Evolutionary conservation across 73 alveolate genomes (phyloP), one percentile per base, ranked within the genome.

Genomic region (Paramecium octaurelia): DNA sequence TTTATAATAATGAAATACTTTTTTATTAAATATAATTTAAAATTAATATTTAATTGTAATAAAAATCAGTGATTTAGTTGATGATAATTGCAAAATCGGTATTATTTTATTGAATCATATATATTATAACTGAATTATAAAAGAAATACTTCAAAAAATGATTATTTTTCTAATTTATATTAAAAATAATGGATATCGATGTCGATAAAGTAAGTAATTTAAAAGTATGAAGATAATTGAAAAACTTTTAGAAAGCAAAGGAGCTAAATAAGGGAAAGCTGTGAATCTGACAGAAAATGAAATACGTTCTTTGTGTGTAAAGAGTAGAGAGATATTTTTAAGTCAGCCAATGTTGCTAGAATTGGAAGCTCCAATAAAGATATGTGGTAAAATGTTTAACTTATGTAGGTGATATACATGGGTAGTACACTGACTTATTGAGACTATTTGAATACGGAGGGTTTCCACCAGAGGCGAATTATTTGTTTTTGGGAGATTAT

Each of bases 381-480:
- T 75, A 92, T 95, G 70, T 95, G 94, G 93, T 98, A 95, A 18
- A 94, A 60, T 24, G 9, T 20, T 3, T 0, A 31, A 27, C 18
- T 16, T 16, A 18, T 27, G 34, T 50, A 84, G 92, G 95, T 46
- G 95, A 92, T 83, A 92, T 92, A 54, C 95, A 92, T 69, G 95
- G 95, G 18, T 70, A 92, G 58, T 92, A 92, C 31, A 75, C 86
- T 21, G 95, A 92, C 58, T 58, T 92, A 8, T 92, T 92, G 48
- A 92, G 99, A 64, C 90, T 97, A 46, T 96, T 97, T 58, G 98
- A 97, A 92, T 96, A 95, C 73, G 99, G 99, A 43, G 99, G 99
- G 60, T 97, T 96, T 94, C 98, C 98, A 35, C 98, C 98, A 6
- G 98, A 96, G 69, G 92, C 98, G 8, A 96, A 95, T 94, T 97